Base-by-base conservation (phyloP, 371 early-diverging fungal species). In the Chytridium lagenaria region DNA sequence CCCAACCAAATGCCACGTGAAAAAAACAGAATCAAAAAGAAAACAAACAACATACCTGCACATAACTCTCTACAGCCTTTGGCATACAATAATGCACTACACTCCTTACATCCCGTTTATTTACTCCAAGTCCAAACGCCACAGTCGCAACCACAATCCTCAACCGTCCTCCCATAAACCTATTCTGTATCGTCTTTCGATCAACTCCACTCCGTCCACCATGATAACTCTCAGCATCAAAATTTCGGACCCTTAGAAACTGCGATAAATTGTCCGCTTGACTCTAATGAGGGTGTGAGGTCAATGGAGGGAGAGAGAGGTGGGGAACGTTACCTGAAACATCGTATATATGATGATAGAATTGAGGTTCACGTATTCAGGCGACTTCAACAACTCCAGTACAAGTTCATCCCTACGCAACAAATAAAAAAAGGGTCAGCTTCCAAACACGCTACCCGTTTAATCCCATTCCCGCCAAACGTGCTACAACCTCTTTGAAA, bases 61-160 rank as follows among this genome's bases (percentile, higher is more conserved):
- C 89, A 80, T 94, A 95, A 55, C 92, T 90, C 80, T 95, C 95
- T 59, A 94, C 70, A 37, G 85, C 83, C 68, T 92, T 92, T 3
- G 95, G 94, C 65, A 94, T 72, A 52, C 85, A 85, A 69, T 89
- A 93, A 80, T 95, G 95, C 37, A 95, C 87, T 10, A 95, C 93
- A 73, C 88, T 89, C 40, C 93, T 86, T 19, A 94, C 92, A 69
- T 94, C 91, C 71, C 85, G 74, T 73, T 93, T 93, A 81, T 95
- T 90, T 36, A 95, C 88, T 22, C 95, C 95, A 82, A 95, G 83
- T 5, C 93, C 93, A 82, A 93, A 93, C 2, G 94, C 94, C 36
- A 95, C 90, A 0, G 95, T 95, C 16, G 93, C 94, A 12, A 92
- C 90, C 57, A 95, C 81, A 51, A 94, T 86, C n/a, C 87, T 84